These are phyloP conservation scores for Rhodotorula sp. DNA, from an alignment of 1,284 basidiomycete species.

Conservation along the genomic window DNA sequence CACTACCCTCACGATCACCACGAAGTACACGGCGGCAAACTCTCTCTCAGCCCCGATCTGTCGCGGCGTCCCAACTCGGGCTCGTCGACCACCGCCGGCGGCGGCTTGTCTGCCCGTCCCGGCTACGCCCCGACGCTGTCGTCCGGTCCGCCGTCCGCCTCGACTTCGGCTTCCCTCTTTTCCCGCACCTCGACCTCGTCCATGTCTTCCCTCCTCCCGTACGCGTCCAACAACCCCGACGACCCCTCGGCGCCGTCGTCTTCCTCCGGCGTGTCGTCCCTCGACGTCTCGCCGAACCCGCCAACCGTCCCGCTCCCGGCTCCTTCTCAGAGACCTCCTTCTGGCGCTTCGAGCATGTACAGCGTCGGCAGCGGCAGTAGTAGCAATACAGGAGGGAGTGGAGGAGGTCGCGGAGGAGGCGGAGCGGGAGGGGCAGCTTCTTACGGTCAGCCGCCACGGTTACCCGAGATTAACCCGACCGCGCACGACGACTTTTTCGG, in stretches of 20 bases:
- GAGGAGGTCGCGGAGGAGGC: too few relatives aligned
- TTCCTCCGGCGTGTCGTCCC: neutral
- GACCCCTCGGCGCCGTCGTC: slow-evolving; percentile 3
- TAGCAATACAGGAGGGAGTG: neutral
- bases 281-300: neutral
- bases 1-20: neutral
- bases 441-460: slow-evolving; percentile 8
- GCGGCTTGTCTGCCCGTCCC: slow-evolving; percentile 8
- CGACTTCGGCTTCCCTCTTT: slow-evolving; percentile 26
- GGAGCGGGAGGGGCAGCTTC: neutral
- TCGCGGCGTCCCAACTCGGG: neutral
- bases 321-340: neutral
- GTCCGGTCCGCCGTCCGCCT: slow-evolving; percentile 26
- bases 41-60: neutral
- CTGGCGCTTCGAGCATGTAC: neutral
- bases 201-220: slow-evolving; percentile 21
- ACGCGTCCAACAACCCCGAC: slow-evolving; percentile 17
- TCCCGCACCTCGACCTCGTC: slow-evolving; percentile 23
- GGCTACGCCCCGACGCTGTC: slow-evolving; percentile 29
- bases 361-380: neutral
- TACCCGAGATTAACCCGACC: slow-evolving; percentile 21
- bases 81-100: neutral
- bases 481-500: slow-evolving; percentile 33
- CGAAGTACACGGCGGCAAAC: neutral
- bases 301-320: neutral